Base-by-base conservation (phyloP, 345 rosid genomes). In the Eucalyptus microcorys region DNA sequence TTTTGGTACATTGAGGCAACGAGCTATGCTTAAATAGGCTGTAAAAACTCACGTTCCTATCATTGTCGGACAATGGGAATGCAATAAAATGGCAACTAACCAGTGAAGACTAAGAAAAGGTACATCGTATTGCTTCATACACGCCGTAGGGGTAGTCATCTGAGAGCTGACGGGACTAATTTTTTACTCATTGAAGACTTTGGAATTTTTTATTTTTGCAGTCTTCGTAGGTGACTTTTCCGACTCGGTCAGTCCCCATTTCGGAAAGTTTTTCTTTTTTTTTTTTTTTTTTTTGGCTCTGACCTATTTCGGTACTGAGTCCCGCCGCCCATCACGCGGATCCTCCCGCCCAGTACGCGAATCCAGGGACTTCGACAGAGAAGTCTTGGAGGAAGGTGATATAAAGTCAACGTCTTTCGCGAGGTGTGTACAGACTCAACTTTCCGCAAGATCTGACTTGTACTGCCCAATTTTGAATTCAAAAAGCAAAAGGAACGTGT, bases 101-200 rank as follows among this genome's bases (percentile, higher is more conserved):
- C 9, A 9, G 5, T 9, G 61, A 24, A 55, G 61, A 24, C 61
- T 10, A 3, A 10, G n/a, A 37, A 37, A 37, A 37, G 61, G 61
- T 3, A 1, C 12, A 5, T 55, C 16, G n/a, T 7, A 55, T 10
- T 24, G 61, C 13, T 24, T 55, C n/a, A n/a, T 10, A 30, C 10
- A 55, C 1, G 45, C 45, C 9, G 2, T 43, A 2, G 8, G 45
- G 4, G n/a, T n/a, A n/a, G n/a, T n/a, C n/a, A n/a, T n/a, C n/a
- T n/a, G n/a, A n/a, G n/a, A n/a, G n/a, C n/a, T 10, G 61, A 55
- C 14, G 9, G 61, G 3, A 55, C 30, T 13, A 55, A 22, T 55
- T 22, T 22, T 55, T 24, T 30, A 6, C 5, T 10, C 61, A 30
- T 55, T 24, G 61, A 8, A 24, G 61, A 55, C 30, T 55, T 55